These are phyloP conservation scores for Exophiala viscosa DNA, from an alignment of 2,329 filamentous ascomycete species.

Conservation along the genomic window DNA sequence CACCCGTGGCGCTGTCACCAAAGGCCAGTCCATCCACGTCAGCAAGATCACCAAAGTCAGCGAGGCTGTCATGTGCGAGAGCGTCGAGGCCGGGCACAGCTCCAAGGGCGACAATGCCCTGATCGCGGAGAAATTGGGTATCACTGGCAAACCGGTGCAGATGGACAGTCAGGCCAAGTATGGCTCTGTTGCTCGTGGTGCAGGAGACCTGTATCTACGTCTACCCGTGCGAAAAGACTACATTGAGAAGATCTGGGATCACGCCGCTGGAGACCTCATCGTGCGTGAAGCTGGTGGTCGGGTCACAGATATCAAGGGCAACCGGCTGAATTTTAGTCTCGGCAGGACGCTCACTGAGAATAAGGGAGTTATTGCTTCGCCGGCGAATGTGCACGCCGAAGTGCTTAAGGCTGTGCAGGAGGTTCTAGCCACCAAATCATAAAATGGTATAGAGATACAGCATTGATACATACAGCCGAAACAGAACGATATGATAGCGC, in stretches of 20 bases:
- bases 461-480: slow-evolving; percentile 23
- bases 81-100: slow-evolving; percentile 89
- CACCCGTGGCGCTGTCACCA: slow-evolving; percentile 43
- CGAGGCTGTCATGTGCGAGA: slow-evolving; percentile 90
- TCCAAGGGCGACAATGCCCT: slow-evolving; percentile 81
- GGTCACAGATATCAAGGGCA: slow-evolving; percentile 85
- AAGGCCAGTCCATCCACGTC: slow-evolving; percentile 70
- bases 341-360: slow-evolving; percentile 85
- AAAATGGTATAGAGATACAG: slow-evolving; percentile 12
- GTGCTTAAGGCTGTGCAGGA: slow-evolving; percentile 80
- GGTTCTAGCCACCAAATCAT: slow-evolving; percentile 58
- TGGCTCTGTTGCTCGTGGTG: slow-evolving; percentile 86
- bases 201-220: slow-evolving; percentile 90
- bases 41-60: slow-evolving; percentile 68
- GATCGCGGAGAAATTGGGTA: slow-evolving; percentile 80
- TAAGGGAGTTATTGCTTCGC: slow-evolving; percentile 89
- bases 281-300: slow-evolving; percentile 89
- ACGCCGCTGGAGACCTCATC: slow-evolving; percentile 90
- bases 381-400: slow-evolving; percentile 67
- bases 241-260: slow-evolving; percentile 99
- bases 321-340: slow-evolving; percentile 77
- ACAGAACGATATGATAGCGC: background rate
- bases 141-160: slow-evolving; percentile 81
- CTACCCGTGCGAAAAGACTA: slow-evolving; percentile 82
- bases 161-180: slow-evolving; percentile 99